A percentile compares a stretch with the other conserved stretches of the same genome.
Evolutionary conservation across 306 rosid genomes (phyloP).

Genomic region (Corylus heterophylla): DNA sequence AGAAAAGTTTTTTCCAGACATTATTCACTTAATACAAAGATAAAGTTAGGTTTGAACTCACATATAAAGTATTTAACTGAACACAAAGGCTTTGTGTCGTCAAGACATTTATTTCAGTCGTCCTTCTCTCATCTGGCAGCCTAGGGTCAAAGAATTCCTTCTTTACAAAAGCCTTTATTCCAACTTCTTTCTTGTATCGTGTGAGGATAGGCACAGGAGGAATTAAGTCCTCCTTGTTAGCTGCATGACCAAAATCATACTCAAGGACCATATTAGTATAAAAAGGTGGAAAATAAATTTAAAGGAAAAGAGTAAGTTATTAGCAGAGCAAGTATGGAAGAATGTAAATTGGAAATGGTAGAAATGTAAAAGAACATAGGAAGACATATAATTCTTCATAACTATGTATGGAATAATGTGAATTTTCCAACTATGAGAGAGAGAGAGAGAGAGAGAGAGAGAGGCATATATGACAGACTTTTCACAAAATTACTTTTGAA

Average conservation of each 20-base stretch:
- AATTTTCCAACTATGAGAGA: background rate
- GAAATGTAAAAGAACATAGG: slow-evolving; percentile 5
- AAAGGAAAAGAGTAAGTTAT: background rate
- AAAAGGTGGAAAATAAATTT: background rate
- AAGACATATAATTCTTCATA: background rate
- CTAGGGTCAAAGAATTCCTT: slow-evolving; percentile 91
- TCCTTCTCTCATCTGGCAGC: slow-evolving; percentile 73
- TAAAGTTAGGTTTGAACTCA: slow-evolving; percentile 51
- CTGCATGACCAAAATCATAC: slow-evolving; percentile 49
- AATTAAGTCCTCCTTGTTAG: slow-evolving; percentile 83
- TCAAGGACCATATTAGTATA: slow-evolving; percentile 9
- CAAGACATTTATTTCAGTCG: slow-evolving; percentile 70
- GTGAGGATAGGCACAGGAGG: slow-evolving; percentile 96
- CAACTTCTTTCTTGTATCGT: slow-evolving; percentile 83
- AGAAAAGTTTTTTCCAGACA: slow-evolving; percentile 15
- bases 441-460: background rate
- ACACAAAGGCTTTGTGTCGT: slow-evolving; percentile 84
- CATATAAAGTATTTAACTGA: slow-evolving; percentile 87
- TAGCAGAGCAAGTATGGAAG: slow-evolving; percentile 20
- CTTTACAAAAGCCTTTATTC: slow-evolving; percentile 96
- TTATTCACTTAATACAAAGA: background rate
- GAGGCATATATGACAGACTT: background rate
- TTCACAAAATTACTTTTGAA: background rate
- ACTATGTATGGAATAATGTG: background rate
- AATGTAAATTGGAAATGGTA: slow-evolving; percentile 14